Evolutionary conservation across 2,329 filamentous ascomycete genomes (phyloP).

Genomic region (Scortechinia acanthostroma): DNA sequence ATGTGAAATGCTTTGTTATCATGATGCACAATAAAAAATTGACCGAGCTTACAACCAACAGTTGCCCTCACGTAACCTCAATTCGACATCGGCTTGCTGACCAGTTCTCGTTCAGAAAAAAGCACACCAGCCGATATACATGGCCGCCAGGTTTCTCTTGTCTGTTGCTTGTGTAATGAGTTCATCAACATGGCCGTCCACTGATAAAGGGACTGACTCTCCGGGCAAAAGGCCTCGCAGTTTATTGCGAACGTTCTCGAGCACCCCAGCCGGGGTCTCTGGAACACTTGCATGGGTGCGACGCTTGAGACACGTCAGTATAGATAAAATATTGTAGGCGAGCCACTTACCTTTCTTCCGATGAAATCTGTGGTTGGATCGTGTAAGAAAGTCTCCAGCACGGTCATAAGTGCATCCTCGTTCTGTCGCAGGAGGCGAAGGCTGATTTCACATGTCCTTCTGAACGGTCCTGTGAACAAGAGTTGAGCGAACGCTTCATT

Average conservation of each 20-base stretch:
- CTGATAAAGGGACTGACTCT: conserved; percentile 58
- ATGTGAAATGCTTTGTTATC: too few relatives aligned
- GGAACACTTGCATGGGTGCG: conserved; percentile 12
- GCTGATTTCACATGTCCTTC: conserved; percentile 56
- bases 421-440: conserved; percentile 52
- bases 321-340: not conserved
- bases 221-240: conserved; percentile 52
- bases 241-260: conserved; percentile 59
- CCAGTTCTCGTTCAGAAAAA: conserved; percentile 42
- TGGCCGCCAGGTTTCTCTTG: conserved; percentile 48
- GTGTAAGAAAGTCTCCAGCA: conserved; percentile 64
- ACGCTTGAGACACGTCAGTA: not conserved
- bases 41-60: too few relatives aligned
- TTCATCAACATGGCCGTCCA: conserved; percentile 64
- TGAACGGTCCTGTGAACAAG: conserved; percentile 39
- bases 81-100: too few relatives aligned
- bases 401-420: conserved; percentile 63
- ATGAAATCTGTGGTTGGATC: conserved; percentile 63
- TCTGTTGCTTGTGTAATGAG: conserved; percentile 53
- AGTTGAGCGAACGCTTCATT: not conserved
- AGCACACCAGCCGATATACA: conserved; percentile 67
- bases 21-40: too few relatives aligned
- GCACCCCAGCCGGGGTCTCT: conserved; percentile 52
- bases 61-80: too few relatives aligned
- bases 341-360: conserved; percentile 33